Evolutionary conservation across 139 green algal species (phyloP), one percentile per base, ranked within the genome.

Genomic region (Eudorina sp.): DNA sequence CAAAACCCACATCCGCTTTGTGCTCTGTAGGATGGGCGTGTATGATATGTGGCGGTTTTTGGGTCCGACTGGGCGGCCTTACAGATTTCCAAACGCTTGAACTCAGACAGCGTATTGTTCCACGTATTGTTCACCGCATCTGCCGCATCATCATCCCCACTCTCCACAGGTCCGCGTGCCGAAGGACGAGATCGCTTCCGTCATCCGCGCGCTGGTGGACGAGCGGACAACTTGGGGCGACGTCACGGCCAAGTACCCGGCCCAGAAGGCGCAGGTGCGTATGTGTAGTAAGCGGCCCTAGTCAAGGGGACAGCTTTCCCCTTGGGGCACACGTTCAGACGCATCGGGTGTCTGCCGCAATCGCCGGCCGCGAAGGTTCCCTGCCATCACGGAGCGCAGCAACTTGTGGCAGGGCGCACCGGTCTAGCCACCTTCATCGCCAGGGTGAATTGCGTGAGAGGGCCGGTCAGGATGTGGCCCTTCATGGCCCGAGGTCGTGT

Each of bases 161-260:
- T 43, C 62, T n/a, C 29, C 43, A 34, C 96, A 99, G 92, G 92
- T 98, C 36, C 86, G 94, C 41, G 92, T 99, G 70, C 95, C 93
- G 0, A 60, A 93, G 29, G 78, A 75, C 4, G 96, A 99, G 64
- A 90, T 99, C 45, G 83, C 94, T 0, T 46, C 0, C 5, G 51
- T 99, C 18, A 80, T 99, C 46, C 82, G 91, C 38, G 41, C 86
- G 38, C 90, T 99, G 48, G 90, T 94, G 21, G 91, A 97, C 48
- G 89, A 90, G 70, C 72, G 83, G 3, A 72, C 88, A 11, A 95
- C 72, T 18, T 99, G 97, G 98, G 79, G 90, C 6, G 90, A 97
- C 0, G 95, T 97, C 38, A 45, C 90, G 36, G 82, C 80, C 13
- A 96, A 96, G 90, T 99, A 98, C 92, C 97, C 97, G 9, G 93